Conservation (phyloP, 306 rosid genomes). For the Benincasa hispida region DNA sequence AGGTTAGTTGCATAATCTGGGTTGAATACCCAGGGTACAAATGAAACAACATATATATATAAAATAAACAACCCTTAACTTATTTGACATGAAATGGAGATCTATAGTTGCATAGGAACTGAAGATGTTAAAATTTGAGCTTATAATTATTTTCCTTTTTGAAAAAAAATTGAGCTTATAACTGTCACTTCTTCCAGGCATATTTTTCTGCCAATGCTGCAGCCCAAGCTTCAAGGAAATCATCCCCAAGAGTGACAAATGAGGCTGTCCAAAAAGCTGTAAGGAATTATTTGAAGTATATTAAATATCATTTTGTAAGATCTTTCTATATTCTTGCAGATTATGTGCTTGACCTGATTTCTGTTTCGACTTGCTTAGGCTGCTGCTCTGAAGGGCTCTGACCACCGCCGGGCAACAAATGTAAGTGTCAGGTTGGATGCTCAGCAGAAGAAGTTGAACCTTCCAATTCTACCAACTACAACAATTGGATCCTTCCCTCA, state of each 20-base stretch:
- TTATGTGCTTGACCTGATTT: background rate
- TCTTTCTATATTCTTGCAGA: background rate
- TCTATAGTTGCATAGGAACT: background rate
- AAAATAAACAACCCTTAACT: background rate
- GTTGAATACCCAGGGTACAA: background rate
- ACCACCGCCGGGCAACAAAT: conserved; percentile 50
- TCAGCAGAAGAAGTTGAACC: conserved; percentile 72
- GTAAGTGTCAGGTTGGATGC: conserved; percentile 56
- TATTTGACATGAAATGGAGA: background rate
- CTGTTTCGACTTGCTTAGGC: conserved; percentile 33
- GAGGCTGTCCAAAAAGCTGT: conserved; percentile 79
- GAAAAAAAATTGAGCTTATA: background rate
- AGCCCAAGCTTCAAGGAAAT: conserved; percentile 67
- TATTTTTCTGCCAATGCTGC: conserved; percentile 57
- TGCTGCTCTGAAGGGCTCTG: conserved; percentile 64
- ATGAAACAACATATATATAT: background rate
- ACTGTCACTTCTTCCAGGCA: conserved; percentile 27
- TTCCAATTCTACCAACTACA: conserved; percentile 76
- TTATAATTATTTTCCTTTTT: background rate
- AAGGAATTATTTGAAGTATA: conserved; percentile 10
- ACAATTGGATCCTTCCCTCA: conserved; percentile 92
- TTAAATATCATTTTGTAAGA: background rate
- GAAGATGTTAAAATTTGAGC: background rate
- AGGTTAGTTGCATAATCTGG: background rate
- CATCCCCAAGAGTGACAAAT: conserved; percentile 71